Evolutionary conservation across 2,329 filamentous ascomycete species (phyloP), one percentile per base, ranked within the genome.

Genomic region (Fusarium algeriense): DNA sequence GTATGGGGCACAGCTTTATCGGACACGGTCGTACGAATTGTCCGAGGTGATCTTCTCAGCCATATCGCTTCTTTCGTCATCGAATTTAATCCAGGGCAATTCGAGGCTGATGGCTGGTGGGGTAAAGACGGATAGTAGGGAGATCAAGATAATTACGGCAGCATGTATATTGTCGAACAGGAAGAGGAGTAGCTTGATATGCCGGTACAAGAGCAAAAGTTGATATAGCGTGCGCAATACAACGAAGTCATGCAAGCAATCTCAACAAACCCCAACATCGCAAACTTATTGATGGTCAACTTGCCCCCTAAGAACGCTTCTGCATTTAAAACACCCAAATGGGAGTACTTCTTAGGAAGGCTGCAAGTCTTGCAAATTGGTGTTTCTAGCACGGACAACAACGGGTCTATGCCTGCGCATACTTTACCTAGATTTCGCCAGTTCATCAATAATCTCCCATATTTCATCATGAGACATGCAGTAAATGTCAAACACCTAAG

Each of bases 221-320:
- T 43, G 14, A 19, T 46, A 2, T 67, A 61, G 64, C 54, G 61
- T 7, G 20, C 54, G 9, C 61, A 67, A 13, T 44, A 49, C 43
- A 48, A 28, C 9, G 61, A 66, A 7, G 15, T 60, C 4, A 60
- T 52, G 34, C 23, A 13, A 5, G n/a, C 23, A 13, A 10, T 67
- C 3, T 28, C 38, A 3, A 14, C 4, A 5, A 67, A 66, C 11
- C 9, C 17, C 3, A 67, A 28, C 2, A 60, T 67, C 6, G 38
- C 7, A 0, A 30, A 6, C 1, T 32, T 66, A 3, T 43, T 10
- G 9, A 35, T 66, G 10, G 11, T 12, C 2, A 50, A 50, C 17
- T 5, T 67, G 1, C 34, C 55, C 3, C 43, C 64, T 1, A 65
- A 17, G 6, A 9, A 9, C 3, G 11, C 38, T 2, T 50, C 49